Conservation (phyloP, 257 asterid genomes). For the Prunella vulgaris region DNA sequence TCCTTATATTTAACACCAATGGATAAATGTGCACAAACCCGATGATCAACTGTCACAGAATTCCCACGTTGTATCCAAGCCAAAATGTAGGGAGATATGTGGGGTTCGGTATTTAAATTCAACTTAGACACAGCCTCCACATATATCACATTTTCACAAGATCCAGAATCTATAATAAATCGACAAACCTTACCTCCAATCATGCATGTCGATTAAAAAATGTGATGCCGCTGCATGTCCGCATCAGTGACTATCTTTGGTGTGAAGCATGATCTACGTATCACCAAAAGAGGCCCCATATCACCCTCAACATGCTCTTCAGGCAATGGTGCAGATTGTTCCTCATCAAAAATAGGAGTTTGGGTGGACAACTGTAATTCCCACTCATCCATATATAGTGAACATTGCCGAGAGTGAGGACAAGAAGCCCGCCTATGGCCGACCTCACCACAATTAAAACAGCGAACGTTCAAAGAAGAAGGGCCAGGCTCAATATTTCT, state of each 20-base stretch:
- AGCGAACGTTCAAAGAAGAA: background rate
- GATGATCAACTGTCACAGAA: background rate
- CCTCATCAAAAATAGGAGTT: background rate
- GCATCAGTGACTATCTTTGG: rapidly evolving
- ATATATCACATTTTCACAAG: background rate
- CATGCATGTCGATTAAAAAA: background rate
- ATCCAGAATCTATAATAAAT: background rate
- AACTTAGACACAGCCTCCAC: background rate
- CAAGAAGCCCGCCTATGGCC: background rate
- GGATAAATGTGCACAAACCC: background rate
- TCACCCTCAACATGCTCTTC: background rate
- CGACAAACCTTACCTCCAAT: background rate
- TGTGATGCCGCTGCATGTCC: background rate
- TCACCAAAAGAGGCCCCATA: background rate
- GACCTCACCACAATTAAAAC: background rate
- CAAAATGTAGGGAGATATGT: background rate
- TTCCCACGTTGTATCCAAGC: background rate
- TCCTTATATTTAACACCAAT: background rate
- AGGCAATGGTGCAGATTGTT: rapidly evolving
- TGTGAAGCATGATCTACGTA: background rate
- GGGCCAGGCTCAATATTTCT: no score
- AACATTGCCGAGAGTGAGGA: background rate
- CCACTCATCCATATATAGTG: background rate
- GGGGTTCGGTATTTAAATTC: background rate
- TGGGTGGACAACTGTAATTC: background rate